These are phyloP conservation scores for Boechera retrofracta DNA, from an alignment of 345 rosid species.

Conservation along the genomic window DNA sequence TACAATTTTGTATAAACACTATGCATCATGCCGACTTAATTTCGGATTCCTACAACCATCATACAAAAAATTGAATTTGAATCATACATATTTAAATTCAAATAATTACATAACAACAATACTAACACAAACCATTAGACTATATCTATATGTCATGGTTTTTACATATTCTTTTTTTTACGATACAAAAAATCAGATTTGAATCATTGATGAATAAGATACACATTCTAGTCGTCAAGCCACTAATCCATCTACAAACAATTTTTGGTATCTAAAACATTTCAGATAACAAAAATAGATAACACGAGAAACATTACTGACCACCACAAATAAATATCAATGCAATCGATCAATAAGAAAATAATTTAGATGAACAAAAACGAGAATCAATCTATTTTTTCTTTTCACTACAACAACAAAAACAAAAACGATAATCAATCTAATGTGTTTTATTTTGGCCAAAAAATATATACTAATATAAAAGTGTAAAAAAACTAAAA, in stretches of 20 bases:
- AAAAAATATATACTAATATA: background rate
- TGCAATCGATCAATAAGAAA: background rate
- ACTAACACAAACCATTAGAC: background rate
- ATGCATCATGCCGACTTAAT: too few species aligned
- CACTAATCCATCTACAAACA: slow-evolving; percentile 9
- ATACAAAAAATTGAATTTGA: background rate
- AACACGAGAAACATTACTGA: background rate
- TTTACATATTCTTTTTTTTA: background rate
- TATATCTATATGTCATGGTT: background rate
- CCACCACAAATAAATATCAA: background rate
- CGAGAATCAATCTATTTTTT: background rate
- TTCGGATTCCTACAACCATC: too few species aligned
- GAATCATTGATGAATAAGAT: slow-evolving; percentile 3
- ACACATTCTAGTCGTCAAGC: background rate
- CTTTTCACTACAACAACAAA: background rate
- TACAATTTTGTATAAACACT: background rate
- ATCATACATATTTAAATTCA: background rate
- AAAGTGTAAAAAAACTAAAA: background rate
- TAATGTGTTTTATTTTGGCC: background rate
- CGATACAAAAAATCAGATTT: slow-evolving; percentile 5
- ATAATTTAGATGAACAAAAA: background rate
- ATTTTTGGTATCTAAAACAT: background rate
- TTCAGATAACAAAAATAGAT: background rate
- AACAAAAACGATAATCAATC: background rate
- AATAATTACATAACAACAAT: background rate